phyloP scores from a whole-genome alignment of 352 stramenopile genomes.

The Phytophthora melonis region DNA sequence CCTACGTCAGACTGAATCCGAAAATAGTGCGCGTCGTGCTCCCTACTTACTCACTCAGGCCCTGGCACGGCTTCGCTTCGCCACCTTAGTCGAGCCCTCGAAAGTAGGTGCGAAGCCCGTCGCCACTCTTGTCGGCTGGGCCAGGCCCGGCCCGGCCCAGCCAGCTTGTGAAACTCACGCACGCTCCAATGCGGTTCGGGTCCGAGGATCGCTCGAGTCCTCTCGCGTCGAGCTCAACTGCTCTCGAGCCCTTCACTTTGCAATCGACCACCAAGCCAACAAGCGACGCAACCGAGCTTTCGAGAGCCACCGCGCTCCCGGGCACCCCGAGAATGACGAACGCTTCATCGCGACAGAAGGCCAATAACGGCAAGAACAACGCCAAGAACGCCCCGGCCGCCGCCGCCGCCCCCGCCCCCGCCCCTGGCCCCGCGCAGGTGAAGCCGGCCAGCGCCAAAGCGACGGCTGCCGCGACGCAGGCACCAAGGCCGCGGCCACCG shows the following conservation, averaged over 20 bases:
- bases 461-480: background rate
- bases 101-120: too few species aligned
- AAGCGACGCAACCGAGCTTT: slow-evolving; percentile 2
- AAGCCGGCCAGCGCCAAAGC: slow-evolving; percentile 1
- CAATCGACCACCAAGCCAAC: slow-evolving; percentile 8
- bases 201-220: too few species aligned
- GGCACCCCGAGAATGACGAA: slow-evolving; percentile 1
- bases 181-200: too few species aligned
- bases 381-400: background rate
- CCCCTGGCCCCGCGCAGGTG: background rate
- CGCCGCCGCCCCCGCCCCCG: background rate
- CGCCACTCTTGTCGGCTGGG: too few species aligned
- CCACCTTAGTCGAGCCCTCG: too few species aligned
- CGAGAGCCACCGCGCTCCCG: slow-evolving; percentile 1
- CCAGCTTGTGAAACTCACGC: too few species aligned
- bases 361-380: slow-evolving; percentile 7
- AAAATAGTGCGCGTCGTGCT: too few species aligned
- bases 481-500: background rate
- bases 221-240: background rate
- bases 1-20: too few species aligned
- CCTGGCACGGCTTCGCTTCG: too few species aligned
- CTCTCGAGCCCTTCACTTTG: slow-evolving; percentile 7
- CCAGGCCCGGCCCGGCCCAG: too few species aligned
- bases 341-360: background rate
- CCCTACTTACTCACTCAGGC: too few species aligned